These are phyloP conservation scores for Daldinia vernicosa DNA, from an alignment of 495 filamentous ascomycete species.

Conservation along the genomic window DNA sequence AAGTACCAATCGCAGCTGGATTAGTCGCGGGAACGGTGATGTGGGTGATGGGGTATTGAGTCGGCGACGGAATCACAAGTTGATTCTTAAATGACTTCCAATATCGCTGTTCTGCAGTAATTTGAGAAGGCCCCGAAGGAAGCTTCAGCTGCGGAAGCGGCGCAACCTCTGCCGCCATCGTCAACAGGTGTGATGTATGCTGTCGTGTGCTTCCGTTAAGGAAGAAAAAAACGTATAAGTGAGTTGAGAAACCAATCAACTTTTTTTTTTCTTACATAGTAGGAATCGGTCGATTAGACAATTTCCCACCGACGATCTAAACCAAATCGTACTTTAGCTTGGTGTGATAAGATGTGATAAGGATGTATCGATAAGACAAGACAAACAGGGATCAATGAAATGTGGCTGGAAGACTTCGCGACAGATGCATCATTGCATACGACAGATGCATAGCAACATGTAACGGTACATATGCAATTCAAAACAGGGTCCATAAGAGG, in stretches of 20 bases:
- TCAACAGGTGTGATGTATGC: slow-evolving; percentile 19
- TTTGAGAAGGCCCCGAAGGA: slow-evolving; percentile 72
- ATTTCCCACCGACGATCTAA: slow-evolving; percentile 30
- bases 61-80: slow-evolving; percentile 83
- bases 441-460: slow-evolving; percentile 8
- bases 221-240: slow-evolving; percentile 6
- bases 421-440: slow-evolving; percentile 9
- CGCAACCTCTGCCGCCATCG: slow-evolving; percentile 89
- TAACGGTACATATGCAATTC: slow-evolving; percentile 13
- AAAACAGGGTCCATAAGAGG: slow-evolving; percentile 5
- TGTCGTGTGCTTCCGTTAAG: slow-evolving; percentile 29
- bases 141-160: slow-evolving; percentile 86
- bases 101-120: slow-evolving; percentile 92
- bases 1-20: slow-evolving; percentile 50
- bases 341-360: slow-evolving; percentile 17
- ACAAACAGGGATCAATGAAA: background rate
- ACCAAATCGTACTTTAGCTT: slow-evolving; percentile 12
- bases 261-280: slow-evolving; percentile 42
- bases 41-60: slow-evolving; percentile 83
- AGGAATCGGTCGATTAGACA: slow-evolving; percentile 22
- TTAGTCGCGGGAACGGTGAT: slow-evolving; percentile 76
- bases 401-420: slow-evolving; percentile 9
- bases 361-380: background rate
- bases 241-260: slow-evolving; percentile 22
- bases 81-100: slow-evolving; percentile 93